Evolutionary conservation across 352 stramenopile species (phyloP), one percentile per base, ranked within the genome.

Genomic region (Vaucheria bursata): DNA sequence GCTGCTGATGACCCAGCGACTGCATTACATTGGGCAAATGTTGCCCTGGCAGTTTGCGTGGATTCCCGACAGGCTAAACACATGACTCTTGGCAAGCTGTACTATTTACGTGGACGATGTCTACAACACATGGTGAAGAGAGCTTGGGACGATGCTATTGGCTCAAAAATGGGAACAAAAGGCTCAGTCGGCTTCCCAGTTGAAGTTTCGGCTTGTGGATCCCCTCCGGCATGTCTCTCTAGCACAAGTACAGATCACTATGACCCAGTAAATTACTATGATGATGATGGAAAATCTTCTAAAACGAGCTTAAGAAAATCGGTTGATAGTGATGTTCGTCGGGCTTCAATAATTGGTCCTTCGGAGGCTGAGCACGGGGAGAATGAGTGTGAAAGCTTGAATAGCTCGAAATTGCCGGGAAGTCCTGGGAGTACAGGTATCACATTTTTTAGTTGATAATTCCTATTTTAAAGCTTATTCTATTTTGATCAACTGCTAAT

Each of bases 61-160:
- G 77, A 82, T 64, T 79, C 70, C 32, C 52, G 66, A 6, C 76
- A 81, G 72, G 33, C 65, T 33, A 75, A 65, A 0, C 76, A 82
- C 53, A 36, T 79, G 70, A 29, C 33, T 6, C 59, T 69, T 18
- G 77, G 77, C 31, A 72, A 66, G 25, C 77, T 82, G 31, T 53
- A 73, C 4, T 82, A 82, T 40, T 37, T 82, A 64, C 66, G 73
- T 25, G 77, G 68, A n/a, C 71, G 77, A n/a, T 82, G 77, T 45
- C 74, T 74, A 33, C 77, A 81, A 64, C 36, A 38, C 59, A 69
- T 69, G 59, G 59, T 69, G 29, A 69, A 69, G 59, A 6, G 59
- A 18, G 29, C 59, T 34, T 69, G 59, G 59, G 59, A 69, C 5
- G 59, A 69, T 38, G 45, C 45, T 25, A 59, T 59, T 25, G 45